Conservation (phyloP, 2,329 filamentous ascomycete genomes). For the Magnaporthiopsis incrustans region DNA sequence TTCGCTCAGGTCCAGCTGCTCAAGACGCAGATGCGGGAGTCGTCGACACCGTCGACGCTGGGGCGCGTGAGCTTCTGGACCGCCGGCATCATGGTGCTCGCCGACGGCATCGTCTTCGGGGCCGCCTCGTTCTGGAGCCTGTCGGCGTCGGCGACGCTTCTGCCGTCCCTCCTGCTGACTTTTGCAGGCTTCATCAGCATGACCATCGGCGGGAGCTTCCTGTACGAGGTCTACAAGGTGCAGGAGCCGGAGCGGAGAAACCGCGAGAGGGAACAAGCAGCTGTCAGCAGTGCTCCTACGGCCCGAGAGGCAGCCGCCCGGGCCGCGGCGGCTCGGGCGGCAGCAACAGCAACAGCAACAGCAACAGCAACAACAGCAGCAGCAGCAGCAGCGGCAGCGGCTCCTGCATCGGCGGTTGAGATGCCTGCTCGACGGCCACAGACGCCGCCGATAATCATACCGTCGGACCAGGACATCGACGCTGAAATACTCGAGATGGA, state of each 20-base stretch:
- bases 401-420: not conserved
- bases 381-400: slow-evolving; percentile 16
- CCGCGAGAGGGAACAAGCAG: slow-evolving; percentile 25
- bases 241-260: slow-evolving; percentile 50
- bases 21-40: slow-evolving; percentile 57
- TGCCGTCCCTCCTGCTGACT: slow-evolving; percentile 47
- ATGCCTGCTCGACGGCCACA: slow-evolving; percentile 10
- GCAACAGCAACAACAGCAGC: too few relatives aligned
- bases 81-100: slow-evolving; percentile 51
- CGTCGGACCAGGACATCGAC: slow-evolving; percentile 56
- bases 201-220: slow-evolving; percentile 48
- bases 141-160: slow-evolving; percentile 46
- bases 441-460: slow-evolving; percentile 48
- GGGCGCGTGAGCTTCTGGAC: slow-evolving; percentile 59
- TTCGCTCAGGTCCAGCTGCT: slow-evolving; percentile 54
- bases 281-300: slow-evolving; percentile 12
- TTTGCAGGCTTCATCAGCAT: slow-evolving; percentile 48
- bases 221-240: slow-evolving; percentile 52
- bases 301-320: slow-evolving; percentile 12
- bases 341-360: slow-evolving; percentile 13
- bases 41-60: slow-evolving; percentile 59
- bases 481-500: slow-evolving; percentile 42
- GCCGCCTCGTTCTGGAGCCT: slow-evolving; percentile 49
- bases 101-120: slow-evolving; percentile 52
- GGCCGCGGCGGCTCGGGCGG: slow-evolving; percentile 9